Evolutionary conservation across 2,329 filamentous ascomycete species (phyloP), one percentile per base, ranked within the genome.

Genomic region (Ophioceras dolichostomum): DNA sequence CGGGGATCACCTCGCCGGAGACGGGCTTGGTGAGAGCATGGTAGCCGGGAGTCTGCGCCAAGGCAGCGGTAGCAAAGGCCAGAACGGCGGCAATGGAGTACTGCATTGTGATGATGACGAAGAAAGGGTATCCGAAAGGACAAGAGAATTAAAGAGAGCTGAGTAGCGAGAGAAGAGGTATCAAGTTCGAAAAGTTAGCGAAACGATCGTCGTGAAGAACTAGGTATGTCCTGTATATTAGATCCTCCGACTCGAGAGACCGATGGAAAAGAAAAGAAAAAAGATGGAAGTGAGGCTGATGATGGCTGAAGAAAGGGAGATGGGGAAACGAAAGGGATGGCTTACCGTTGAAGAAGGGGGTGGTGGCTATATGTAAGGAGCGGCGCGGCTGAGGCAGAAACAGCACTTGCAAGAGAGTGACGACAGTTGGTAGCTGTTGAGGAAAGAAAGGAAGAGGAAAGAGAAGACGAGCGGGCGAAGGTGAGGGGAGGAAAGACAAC

Each of bases 41-140:
- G 58, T 77, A 79, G 50, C 65, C 66, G n/a, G 57, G 39, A 34
- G 66, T 69, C 57, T 74, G 70, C 40, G 72, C 73, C 41, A 72
- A 44, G 45, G 55, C 66, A 43, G 65, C 54, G 57, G 61, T 60
- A 49, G 62, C 63, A 45, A 70, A 60, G 51, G 70, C 70, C 59
- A 75, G 48, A 46, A 69, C 45, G 51, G 70, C 57, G 42, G 66
- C 57, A 45, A 63, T 26, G 45, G 61, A 54, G 61, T 68, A 73
- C 50, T 62, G 67, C 71, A 77, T 76, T 42, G 67, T 75, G 65
- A 28, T 52, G 39, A 41, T 47, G 37, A n/a, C n/a, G n/a, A n/a
- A n/a, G n/a, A n/a, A n/a, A n/a, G n/a, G n/a, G n/a, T n/a, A n/a
- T n/a, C n/a, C n/a, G n/a, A n/a, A n/a, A n/a, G n/a, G n/a, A n/a